Evolutionary conservation across 225 moss, liverwort and hornwort genomes (phyloP).

Genomic region (Thuidium tamariscinum): DNA sequence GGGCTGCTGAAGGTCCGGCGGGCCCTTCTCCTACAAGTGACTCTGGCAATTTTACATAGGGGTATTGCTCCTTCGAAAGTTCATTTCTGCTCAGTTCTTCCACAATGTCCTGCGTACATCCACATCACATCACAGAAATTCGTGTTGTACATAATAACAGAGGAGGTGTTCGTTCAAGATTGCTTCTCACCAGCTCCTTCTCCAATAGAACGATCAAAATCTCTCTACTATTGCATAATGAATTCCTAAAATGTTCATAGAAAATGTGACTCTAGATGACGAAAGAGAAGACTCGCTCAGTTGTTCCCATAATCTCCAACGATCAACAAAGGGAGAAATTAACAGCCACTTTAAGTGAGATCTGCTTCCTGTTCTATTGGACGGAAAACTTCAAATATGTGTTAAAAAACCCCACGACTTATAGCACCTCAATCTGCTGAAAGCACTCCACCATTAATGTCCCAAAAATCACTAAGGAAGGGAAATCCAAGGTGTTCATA

Average conservation of each 20-base stretch:
- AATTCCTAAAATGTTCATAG: not conserved
- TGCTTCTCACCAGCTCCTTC: not conserved
- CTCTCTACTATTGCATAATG: not conserved
- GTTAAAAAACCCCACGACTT: not conserved
- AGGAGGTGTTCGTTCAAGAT: not conserved
- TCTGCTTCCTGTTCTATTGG: not conserved
- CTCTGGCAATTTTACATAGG: conserved; percentile 81
- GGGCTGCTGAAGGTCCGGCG: not conserved
- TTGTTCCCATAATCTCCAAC: not conserved
- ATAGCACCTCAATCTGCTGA: not conserved
- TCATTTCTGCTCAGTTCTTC: conserved; percentile 67
- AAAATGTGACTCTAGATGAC: not conserved
- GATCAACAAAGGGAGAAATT: not conserved
- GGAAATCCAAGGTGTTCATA: not conserved
- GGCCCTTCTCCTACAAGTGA: conserved; percentile 4
- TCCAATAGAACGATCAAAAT: not conserved
- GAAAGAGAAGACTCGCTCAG: not conserved
- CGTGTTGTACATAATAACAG: not conserved
- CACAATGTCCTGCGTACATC: conserved; percentile 60
- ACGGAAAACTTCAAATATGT: not conserved
- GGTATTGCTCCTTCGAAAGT: conserved; percentile 78
- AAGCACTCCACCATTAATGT: not conserved
- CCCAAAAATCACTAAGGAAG: not conserved
- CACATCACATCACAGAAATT: conserved; percentile 10
- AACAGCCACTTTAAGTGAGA: not conserved